Evolutionary conservation across 2,329 filamentous ascomycete species (phyloP).

Genomic region (Monilinia fructicola): DNA sequence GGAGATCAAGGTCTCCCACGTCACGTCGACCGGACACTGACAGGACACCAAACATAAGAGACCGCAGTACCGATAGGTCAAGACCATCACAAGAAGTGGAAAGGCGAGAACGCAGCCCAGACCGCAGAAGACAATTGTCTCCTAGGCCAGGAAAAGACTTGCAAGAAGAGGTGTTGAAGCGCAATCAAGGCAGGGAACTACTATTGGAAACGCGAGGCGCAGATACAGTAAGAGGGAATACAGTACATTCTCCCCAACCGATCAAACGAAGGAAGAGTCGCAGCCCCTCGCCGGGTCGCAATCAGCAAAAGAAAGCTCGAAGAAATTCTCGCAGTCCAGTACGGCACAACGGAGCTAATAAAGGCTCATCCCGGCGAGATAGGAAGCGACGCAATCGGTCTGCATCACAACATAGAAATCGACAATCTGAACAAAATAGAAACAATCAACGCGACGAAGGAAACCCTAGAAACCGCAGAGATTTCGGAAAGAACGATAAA

Average conservation of each 20-base stretch:
- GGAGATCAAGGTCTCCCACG: constrained; percentile 42
- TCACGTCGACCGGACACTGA: constrained; percentile 41
- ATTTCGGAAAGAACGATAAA: constrained; percentile 33
- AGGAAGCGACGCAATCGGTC: constrained; percentile 36
- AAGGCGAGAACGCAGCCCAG: constrained; percentile 38
- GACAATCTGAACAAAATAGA: constrained; percentile 34
- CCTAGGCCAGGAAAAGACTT: constrained; percentile 37
- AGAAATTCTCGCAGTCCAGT: constrained; percentile 38
- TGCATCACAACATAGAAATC: constrained; percentile 35
- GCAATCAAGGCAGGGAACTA: constrained; percentile 41
- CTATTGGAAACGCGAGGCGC: constrained; percentile 40
- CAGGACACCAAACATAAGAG: constrained; percentile 37
- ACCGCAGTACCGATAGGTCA: constrained; percentile 38
- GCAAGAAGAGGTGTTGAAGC: constrained; percentile 40
- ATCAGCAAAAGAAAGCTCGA: constrained; percentile 40
- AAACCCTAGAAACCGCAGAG: constrained; percentile 34
- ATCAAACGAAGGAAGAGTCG: constrained; percentile 41
- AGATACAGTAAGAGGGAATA: constrained; percentile 37
- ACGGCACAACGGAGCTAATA: constrained; percentile 32
- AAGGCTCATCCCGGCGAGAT: constrained; percentile 32
- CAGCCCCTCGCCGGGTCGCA: constrained; percentile 39
- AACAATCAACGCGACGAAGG: constrained; percentile 30
- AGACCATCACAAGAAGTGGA: constrained; percentile 35
- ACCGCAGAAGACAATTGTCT: constrained; percentile 38
- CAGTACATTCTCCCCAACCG: constrained; percentile 38